Conservation (phyloP, 1,284 basidiomycete genomes). For the Cryptococcus sp. region DNA sequence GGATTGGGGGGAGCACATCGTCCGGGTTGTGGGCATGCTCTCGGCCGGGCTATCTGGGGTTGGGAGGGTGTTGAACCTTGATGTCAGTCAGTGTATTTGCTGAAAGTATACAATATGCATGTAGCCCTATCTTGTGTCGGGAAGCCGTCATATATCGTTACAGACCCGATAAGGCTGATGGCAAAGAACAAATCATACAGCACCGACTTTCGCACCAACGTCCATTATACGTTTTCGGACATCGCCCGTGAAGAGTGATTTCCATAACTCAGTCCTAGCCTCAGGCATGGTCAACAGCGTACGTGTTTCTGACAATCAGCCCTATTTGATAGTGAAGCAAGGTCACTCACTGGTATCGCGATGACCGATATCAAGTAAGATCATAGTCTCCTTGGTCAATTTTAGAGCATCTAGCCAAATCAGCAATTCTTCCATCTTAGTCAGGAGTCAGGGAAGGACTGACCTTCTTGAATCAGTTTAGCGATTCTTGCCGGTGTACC, state of each 20-base stretch:
- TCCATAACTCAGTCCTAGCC: constrained; percentile 47
- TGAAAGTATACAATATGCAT: not conserved
- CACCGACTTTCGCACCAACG: constrained; percentile 35
- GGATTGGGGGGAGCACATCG: constrained; percentile 38
- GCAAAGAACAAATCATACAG: constrained; percentile 23
- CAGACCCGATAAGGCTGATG: not conserved
- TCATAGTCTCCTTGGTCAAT: constrained; percentile 33
- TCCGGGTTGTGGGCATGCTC: constrained; percentile 43
- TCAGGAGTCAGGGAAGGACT: constrained; percentile 1
- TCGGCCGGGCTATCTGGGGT: constrained; percentile 43
- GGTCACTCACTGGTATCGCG: constrained; percentile 37
- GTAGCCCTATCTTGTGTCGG: not conserved
- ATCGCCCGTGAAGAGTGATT: constrained; percentile 36
- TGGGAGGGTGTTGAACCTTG: constrained; percentile 19
- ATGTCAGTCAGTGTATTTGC: not conserved
- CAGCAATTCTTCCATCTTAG: not conserved
- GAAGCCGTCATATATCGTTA: not conserved
- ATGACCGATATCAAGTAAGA: constrained; percentile 45
- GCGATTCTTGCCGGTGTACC: constrained; percentile 48
- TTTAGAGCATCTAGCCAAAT: constrained; percentile 34
- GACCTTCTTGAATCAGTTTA: constrained; percentile 43
- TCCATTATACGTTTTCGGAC: constrained; percentile 30
- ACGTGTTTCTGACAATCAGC: constrained; percentile 36
- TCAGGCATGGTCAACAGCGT: constrained; percentile 46
- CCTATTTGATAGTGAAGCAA: not conserved